These are phyloP conservation scores for Boletales sp. DNA, from an alignment of 768 basidiomycete species.

Conservation along the genomic window DNA sequence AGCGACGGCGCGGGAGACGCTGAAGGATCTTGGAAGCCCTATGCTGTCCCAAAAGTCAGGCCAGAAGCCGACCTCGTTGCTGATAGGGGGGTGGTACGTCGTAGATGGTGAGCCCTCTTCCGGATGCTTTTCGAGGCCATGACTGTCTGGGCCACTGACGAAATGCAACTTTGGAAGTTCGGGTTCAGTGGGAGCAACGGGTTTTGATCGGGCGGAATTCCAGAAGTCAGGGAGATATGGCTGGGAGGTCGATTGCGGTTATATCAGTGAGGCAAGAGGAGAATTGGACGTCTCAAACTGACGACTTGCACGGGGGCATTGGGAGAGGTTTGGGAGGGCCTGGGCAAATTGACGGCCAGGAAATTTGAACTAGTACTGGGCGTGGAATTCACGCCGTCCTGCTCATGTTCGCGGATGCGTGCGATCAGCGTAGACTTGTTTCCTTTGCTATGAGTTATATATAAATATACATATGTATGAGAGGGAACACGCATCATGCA, in stretches of 20 bases:
- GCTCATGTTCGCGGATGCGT: conserved; percentile 52
- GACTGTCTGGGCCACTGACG: conserved; percentile 44
- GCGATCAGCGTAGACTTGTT: conserved; percentile 55
- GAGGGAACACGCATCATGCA: background rate
- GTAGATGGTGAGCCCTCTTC: conserved; percentile 15
- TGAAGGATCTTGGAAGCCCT: conserved; percentile 33
- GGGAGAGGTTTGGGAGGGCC: conserved; percentile 42
- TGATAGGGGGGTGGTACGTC: conserved; percentile 12
- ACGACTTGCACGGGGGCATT: conserved; percentile 57
- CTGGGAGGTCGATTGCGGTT: conserved; percentile 31
- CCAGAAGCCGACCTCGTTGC: conserved; percentile 21
- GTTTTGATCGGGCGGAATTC: conserved; percentile 44
- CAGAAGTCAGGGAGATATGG: conserved; percentile 60
- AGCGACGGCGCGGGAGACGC: conserved; percentile 15
- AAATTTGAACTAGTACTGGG: conserved; percentile 27
- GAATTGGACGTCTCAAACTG: conserved; percentile 22
- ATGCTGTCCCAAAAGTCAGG: conserved; percentile 37
- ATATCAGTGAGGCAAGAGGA: conserved; percentile 6
- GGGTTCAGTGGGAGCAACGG: conserved; percentile 20
- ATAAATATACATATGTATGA: conserved; percentile 13
- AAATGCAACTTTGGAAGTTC: conserved; percentile 47
- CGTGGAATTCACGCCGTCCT: conserved; percentile 19
- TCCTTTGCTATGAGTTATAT: conserved; percentile 42
- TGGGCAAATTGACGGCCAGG: conserved; percentile 55
- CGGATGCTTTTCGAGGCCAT: conserved; percentile 46